Percentiles rank a stretch among this genome's conserved stretches.
Evolutionary conservation across 192 early-diverging fungal genomes (phyloP).

Genomic region (Backusella morwellensis): DNA sequence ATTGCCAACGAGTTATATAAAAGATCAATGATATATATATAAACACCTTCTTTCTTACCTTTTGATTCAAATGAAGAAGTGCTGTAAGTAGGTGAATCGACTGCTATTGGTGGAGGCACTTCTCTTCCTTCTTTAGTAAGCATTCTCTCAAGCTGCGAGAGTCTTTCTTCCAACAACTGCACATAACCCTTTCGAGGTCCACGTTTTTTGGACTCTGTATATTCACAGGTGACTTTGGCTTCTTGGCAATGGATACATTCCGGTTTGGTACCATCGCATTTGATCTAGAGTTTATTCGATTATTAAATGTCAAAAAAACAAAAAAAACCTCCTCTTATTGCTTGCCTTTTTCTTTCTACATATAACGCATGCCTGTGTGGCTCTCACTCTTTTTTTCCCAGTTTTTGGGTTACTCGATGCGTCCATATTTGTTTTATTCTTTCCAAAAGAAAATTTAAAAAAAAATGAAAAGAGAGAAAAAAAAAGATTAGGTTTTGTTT

Average conservation of each 20-base stretch:
- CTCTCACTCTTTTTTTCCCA: conserved; percentile 2
- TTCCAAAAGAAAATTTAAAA: too few relatives aligned
- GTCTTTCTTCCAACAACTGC: conserved; percentile 31
- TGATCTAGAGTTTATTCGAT: conserved; percentile 12
- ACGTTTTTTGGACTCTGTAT: conserved; percentile 22
- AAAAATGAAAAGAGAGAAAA: not conserved
- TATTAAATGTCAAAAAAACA: not conserved
- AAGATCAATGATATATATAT: too few relatives aligned
- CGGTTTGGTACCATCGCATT: conserved; percentile 33
- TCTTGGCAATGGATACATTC: conserved; percentile 26
- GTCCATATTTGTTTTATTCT: not conserved
- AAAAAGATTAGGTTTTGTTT: not conserved
- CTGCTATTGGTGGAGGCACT: not conserved
- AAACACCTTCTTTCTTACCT: not conserved
- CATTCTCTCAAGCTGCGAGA: conserved; percentile 11
- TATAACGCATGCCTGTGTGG: conserved; percentile 27
- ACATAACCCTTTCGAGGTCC: conserved; percentile 36
- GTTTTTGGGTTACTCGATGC: not conserved
- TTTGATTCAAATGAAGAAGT: not conserved
- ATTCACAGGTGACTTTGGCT: conserved; percentile 6
- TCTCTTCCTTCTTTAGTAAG: conserved; percentile 1
- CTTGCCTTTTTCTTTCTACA: conserved; percentile 35
- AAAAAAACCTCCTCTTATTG: too few relatives aligned
- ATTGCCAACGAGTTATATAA: not conserved
- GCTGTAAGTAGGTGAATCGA: not conserved